A percentile compares a stretch with the other conserved stretches of the same genome.
Evolutionary conservation across 1,139 yeast genomes (phyloP).

Genomic region (Pichia sp.): DNA sequence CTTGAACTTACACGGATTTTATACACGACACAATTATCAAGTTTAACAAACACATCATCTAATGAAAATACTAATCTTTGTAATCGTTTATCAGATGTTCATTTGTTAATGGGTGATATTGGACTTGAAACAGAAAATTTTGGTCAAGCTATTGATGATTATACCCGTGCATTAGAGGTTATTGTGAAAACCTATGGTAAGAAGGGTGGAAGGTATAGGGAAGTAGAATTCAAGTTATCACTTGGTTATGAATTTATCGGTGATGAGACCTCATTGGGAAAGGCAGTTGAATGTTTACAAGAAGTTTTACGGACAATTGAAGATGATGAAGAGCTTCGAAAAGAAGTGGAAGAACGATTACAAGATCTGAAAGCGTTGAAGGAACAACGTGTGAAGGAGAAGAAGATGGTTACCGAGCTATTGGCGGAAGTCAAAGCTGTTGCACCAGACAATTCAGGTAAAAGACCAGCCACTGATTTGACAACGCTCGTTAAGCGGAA

Average conservation of each 20-base stretch:
- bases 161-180: slow-evolving; percentile 22
- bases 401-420: background rate
- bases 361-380: slow-evolving; percentile 42
- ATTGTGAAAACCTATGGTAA: background rate
- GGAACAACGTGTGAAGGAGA: background rate
- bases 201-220: slow-evolving; percentile 54
- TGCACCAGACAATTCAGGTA: slow-evolving; percentile 36
- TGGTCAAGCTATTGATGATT: slow-evolving; percentile 66
- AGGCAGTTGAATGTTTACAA: slow-evolving; percentile 53
- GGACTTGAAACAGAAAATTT: slow-evolving; percentile 83
- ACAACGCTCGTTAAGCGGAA: slow-evolving; percentile 49
- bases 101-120: slow-evolving; percentile 81
- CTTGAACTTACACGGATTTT: slow-evolving; percentile 68
- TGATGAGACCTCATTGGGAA: slow-evolving; percentile 47
- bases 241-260: slow-evolving; percentile 70
- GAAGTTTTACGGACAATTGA: slow-evolving; percentile 33
- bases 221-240: slow-evolving; percentile 76
- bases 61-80: slow-evolving; percentile 22
- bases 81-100: slow-evolving; percentile 55
- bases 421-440: no score
- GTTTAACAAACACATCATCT: slow-evolving; percentile 33
- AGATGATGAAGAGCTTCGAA: slow-evolving; percentile 42
- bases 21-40: slow-evolving; percentile 31
- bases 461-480: slow-evolving; percentile 44
- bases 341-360: slow-evolving; percentile 47